Percentiles rank a stretch among this genome's conserved stretches.
Conservation (phyloP, 1,284 basidiomycete genomes). For the Mycena citricolor region DNA sequence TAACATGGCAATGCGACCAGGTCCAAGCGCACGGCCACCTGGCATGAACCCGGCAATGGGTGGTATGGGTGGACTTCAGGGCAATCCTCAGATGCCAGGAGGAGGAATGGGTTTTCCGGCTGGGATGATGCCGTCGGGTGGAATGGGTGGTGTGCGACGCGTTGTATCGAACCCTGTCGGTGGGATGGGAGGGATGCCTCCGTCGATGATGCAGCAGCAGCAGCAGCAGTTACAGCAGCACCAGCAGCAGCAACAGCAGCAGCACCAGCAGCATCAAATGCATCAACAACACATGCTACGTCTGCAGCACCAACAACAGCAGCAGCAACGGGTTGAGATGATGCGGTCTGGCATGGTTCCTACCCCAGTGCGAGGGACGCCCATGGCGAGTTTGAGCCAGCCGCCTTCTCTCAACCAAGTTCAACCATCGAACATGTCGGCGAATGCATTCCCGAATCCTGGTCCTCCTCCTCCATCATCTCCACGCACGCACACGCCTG, state of each 20-base stretch:
- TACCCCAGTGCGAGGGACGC: constrained; percentile 21
- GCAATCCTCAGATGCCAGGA: constrained; percentile 30
- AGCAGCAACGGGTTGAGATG: constrained; percentile 33
- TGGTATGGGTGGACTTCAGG: constrained; percentile 24
- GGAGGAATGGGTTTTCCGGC: constrained; percentile 17
- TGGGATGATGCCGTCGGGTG: constrained; percentile 17
- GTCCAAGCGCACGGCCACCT: constrained; percentile 24
- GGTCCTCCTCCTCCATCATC: constrained; percentile 43
- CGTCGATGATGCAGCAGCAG: constrained; percentile 21
- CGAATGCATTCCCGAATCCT: constrained; percentile 43
- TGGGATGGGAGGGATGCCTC: constrained; percentile 9
- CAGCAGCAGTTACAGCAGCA: constrained; percentile 24
- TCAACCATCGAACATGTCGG: constrained; percentile 40
- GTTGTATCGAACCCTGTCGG: constrained; percentile 18
- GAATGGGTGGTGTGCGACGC: constrained; percentile 12
- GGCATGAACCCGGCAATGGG: constrained; percentile 37
- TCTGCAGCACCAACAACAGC: constrained; percentile 31
- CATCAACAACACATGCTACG: constrained; percentile 37
- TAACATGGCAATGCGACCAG: constrained; percentile 14
- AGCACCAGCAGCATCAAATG: constrained; percentile 28
- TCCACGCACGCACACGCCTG: constrained; percentile 45
- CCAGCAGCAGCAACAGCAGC: constrained; percentile 26
- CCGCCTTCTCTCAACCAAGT: constrained; percentile 40
- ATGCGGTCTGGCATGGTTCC: constrained; percentile 36
- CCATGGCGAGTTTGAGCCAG: constrained; percentile 53